Conservation (phyloP, 768 basidiomycete genomes). For the Mycena haematopus region DNA sequence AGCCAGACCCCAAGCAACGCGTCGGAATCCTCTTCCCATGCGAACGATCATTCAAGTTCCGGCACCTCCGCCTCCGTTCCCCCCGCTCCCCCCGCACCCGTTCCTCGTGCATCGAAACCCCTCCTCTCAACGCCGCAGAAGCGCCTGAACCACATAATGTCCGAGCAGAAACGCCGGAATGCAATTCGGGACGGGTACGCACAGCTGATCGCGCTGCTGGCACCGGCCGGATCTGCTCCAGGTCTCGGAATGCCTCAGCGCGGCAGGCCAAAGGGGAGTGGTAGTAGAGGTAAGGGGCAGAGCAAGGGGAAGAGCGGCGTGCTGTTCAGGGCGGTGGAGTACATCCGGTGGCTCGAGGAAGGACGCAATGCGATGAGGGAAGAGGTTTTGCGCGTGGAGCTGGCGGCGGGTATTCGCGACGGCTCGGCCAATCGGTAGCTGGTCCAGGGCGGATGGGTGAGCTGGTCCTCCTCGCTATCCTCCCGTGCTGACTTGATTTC, state of each 20-base stretch:
- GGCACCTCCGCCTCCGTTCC: conserved; percentile 8
- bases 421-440: background rate
- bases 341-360: conserved; percentile 86
- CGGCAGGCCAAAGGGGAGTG: conserved; percentile 82
- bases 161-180: conserved; percentile 92
- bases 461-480: background rate
- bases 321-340: conserved; percentile 85
- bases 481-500: background rate
- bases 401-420: conserved; percentile 61
- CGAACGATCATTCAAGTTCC: conserved; percentile 12
- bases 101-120: conserved; percentile 53
- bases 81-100: conserved; percentile 31
- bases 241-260: conserved; percentile 77
- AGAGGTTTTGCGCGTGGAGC: conserved; percentile 74
- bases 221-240: conserved; percentile 74
- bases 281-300: conserved; percentile 66
- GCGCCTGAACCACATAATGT: conserved; percentile 91
- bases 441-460: no score
- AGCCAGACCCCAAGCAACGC: conserved; percentile 30
- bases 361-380: conserved; percentile 71
- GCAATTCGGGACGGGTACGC: conserved; percentile 91
- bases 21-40: conserved; percentile 25
- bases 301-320: conserved; percentile 92
- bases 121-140: conserved; percentile 86
- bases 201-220: conserved; percentile 80